Evolutionary conservation across 108 stramenopile species (phyloP).

Genomic region (Skeletonema marinoi): DNA sequence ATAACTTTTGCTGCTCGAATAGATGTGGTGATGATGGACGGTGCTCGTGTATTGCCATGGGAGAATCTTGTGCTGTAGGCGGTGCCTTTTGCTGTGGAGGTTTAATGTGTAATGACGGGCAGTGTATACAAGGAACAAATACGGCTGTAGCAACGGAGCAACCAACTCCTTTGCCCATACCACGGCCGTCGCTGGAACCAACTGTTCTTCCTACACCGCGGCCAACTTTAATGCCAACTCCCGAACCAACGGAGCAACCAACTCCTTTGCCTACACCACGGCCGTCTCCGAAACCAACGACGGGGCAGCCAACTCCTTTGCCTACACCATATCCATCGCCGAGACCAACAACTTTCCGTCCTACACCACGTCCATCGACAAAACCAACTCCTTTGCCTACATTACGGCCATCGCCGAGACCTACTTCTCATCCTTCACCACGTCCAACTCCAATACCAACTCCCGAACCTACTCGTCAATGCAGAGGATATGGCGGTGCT

Average conservation of each 20-base stretch:
- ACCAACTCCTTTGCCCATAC: no score
- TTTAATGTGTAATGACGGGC: constrained; percentile 1
- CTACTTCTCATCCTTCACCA: neutral
- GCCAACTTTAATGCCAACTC: neutral
- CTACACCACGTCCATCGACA: neutral
- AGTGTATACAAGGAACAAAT: neutral
- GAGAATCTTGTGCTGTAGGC: constrained; percentile 15
- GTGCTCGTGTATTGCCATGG: constrained; percentile 7
- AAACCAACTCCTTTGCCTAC: neutral
- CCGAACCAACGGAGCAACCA: neutral
- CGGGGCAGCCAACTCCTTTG: neutral
- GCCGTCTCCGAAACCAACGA: neutral
- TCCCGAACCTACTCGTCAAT: neutral
- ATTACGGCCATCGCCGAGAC: neutral
- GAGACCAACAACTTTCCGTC: neutral
- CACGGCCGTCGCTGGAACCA: no score
- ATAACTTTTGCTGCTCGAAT: constrained; percentile 23
- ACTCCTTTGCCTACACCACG: no score
- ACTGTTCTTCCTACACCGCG: no score
- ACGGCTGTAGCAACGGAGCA: no score
- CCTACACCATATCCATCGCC: neutral
- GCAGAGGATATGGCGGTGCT: neutral
- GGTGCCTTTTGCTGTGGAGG: constrained; percentile 20
- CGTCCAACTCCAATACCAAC: neutral
- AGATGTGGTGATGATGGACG: constrained; percentile 18